Percentiles rank a stretch among this genome's conserved stretches.
phyloP scores from a whole-genome alignment of 768 basidiomycete species.

The Tulasnella sp. region DNA sequence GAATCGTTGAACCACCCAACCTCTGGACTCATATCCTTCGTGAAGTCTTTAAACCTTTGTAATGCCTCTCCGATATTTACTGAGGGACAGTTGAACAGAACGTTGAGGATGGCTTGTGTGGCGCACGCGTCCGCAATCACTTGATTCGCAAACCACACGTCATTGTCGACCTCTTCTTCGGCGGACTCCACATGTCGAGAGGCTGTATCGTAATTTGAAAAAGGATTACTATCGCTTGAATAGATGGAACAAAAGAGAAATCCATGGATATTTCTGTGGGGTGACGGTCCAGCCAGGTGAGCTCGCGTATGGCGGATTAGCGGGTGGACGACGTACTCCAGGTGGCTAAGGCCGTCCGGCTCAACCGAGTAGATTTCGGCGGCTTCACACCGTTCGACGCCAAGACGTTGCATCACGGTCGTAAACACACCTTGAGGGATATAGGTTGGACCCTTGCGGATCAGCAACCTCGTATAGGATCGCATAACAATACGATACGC shows the following conservation, averaged over 20 bases:
- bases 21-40: conserved; percentile 43
- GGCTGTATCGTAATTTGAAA: neutral
- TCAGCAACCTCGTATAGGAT: neutral
- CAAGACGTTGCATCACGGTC: conserved; percentile 41
- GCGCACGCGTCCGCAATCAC: conserved; percentile 55
- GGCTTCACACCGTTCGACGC: conserved; percentile 40
- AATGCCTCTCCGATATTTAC: conserved; percentile 39
- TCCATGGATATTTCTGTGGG: neutral
- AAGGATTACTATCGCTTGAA: neutral
- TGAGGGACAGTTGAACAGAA: conserved; percentile 43
- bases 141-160: conserved; percentile 56
- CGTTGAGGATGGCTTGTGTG: conserved; percentile 48
- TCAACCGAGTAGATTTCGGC: conserved; percentile 52
- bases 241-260: neutral
- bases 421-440: conserved; percentile 44
- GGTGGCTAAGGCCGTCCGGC: conserved; percentile 49
- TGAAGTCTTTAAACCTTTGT: conserved; percentile 36
- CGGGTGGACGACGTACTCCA: conserved; percentile 21
- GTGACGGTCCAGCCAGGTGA: neutral
- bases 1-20: conserved; percentile 32
- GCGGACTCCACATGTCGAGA: neutral
- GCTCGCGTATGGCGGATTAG: neutral
- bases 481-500: conserved; percentile 11
- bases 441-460: neutral
- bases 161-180: neutral